Evolutionary conservation across 352 stramenopile species (phyloP), one percentile per base, ranked within the genome.

Genomic region (Aphanomyces invadans): DNA sequence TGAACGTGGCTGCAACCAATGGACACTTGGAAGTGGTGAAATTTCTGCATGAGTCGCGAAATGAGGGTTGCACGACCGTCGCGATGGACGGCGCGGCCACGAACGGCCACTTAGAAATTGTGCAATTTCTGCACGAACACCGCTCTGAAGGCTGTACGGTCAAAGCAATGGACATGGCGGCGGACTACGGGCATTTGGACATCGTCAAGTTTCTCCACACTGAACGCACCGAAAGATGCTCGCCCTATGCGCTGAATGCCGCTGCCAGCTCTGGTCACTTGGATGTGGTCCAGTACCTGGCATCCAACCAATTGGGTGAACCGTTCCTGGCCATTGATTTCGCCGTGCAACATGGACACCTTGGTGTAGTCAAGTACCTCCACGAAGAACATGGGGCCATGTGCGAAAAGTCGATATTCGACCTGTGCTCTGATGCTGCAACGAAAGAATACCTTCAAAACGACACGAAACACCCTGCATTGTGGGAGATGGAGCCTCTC

Each of bases 1-100:
- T 79, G 66, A 69, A 79, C 51, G 55, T 71, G 36, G 72, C 74
- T 0, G 72, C 74, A 9, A 65, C 63, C 11, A 62, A 74, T n/a
- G 67, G 72, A 0, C 65, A 76, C 46, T 73, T 78, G 5, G 70
- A 79, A 21, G 42, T 79, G 19, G 64, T 70, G 9, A 28, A 12
- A 7, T 70, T 44, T 55, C 53, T 70, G 4, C 36, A 70, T 39
- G n/a, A 33, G 9, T 5, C 44, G 19, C 56, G 64, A 3, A 32
- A 15, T n/a, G 56, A 70, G 45, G 56, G 56, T 19, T 70, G 64
- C 53, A 65, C 64, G 9, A 0, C 63, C 49, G 59, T 1, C 70
- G 59, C 59, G 7, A 66, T 66, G 29, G 44, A 46, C 11, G 39
- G 33, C 11, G 59, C 59, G 7, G 36, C 59, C 15, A 46, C 44